Conservation (phyloP, 2,329 filamentous ascomycete genomes). For the Ceratocystis cacaofunesta region DNA sequence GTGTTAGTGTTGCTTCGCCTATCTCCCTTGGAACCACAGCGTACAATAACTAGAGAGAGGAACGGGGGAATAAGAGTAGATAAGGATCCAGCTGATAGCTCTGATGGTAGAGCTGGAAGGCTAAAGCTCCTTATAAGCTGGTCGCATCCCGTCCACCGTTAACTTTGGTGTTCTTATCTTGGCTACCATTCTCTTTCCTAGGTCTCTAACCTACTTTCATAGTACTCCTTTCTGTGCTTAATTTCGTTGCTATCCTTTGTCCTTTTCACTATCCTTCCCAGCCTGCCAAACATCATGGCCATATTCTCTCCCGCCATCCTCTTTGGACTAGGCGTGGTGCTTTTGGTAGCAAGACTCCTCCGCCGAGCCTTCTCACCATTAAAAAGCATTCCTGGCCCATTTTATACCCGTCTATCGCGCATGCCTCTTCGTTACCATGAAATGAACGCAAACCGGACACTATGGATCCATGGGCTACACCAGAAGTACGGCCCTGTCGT, state of each 20-base stretch:
- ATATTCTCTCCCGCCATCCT: slow-evolving; percentile 23
- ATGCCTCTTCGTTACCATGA: slow-evolving; percentile 41
- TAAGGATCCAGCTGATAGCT: background rate
- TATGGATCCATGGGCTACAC: slow-evolving; percentile 44
- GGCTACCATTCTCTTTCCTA: background rate
- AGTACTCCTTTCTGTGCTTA: background rate
- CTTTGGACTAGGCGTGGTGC: slow-evolving; percentile 19
- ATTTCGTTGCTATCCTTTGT: background rate
- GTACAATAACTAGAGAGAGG: background rate
- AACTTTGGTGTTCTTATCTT: background rate
- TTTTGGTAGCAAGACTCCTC: slow-evolving; percentile 21
- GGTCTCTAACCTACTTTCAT: slow-evolving; percentile 4
- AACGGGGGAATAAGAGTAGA: background rate
- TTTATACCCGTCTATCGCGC: slow-evolving; percentile 34
- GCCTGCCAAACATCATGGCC: background rate
- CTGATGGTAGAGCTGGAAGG: background rate
- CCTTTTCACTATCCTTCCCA: background rate
- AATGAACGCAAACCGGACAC: slow-evolving; percentile 36
- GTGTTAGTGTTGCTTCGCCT: background rate
- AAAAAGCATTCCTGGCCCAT: slow-evolving; percentile 34
- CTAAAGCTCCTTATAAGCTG: background rate
- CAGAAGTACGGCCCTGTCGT: slow-evolving; percentile 41
- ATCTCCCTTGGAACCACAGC: background rate
- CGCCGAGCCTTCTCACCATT: slow-evolving; percentile 25
- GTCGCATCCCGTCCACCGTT: background rate